phyloP scores from a whole-genome alignment of 106 monocot genomes.

The Amphibolis antarctica region DNA sequence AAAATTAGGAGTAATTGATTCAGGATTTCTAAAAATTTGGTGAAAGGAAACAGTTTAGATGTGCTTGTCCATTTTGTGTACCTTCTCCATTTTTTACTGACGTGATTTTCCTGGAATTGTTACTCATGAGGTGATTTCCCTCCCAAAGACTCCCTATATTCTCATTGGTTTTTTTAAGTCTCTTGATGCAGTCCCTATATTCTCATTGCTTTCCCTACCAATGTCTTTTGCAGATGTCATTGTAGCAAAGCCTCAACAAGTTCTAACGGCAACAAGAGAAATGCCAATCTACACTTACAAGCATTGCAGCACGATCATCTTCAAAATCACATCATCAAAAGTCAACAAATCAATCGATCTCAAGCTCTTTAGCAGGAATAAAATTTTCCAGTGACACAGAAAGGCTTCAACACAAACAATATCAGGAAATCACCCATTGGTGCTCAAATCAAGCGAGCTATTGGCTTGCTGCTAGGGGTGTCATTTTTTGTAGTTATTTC shows the following conservation, averaged over 20 bases:
- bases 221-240: conserved; percentile 48
- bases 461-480: conserved; percentile 68
- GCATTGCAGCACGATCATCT: conserved; percentile 35
- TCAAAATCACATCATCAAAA: conserved; percentile 26
- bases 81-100: no score
- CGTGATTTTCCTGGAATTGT: no score
- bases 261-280: conserved; percentile 86
- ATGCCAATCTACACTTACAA: conserved; percentile 67
- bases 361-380: conserved; percentile 10
- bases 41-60: no score
- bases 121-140: no score
- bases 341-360: background rate
- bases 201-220: no score
- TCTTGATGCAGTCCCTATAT: no score
- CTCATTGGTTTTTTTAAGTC: no score
- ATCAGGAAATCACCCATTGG: conserved; percentile 87
- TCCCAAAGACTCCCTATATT: no score
- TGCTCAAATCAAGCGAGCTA: conserved; percentile 79
- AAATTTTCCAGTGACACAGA: conserved; percentile 93
- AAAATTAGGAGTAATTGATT: no score
- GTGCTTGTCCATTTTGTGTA: no score
- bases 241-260: conserved; percentile 70
- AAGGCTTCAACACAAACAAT: conserved; percentile 69
- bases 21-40: no score
- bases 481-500: background rate